Conservation (phyloP, 2,329 filamentous ascomycete species). For the Ophiostoma sp. region DNA sequence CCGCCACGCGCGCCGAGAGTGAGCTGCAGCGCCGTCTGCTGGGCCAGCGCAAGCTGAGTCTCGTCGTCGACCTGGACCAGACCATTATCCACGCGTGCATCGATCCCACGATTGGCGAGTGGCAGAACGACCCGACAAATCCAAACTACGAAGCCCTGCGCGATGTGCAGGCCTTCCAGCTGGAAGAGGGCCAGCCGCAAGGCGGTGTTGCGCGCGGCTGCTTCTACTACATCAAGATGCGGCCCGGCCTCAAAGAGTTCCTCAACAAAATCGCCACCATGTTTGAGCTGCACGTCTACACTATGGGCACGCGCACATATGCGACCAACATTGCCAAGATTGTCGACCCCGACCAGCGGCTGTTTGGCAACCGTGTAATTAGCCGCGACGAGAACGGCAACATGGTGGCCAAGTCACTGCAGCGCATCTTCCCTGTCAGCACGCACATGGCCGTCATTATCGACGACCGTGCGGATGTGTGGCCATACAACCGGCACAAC, state of each 20-base stretch:
- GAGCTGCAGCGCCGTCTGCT: constrained; percentile 80
- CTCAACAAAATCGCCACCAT: constrained; percentile 69
- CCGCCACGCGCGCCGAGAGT: constrained; percentile 77
- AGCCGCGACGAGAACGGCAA: constrained; percentile 96
- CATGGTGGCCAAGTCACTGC: constrained; percentile 82
- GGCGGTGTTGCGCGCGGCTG: constrained; percentile 64
- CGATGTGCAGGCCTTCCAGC: constrained; percentile 81
- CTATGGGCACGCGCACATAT: constrained; percentile 97
- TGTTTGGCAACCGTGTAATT: constrained; percentile 91
- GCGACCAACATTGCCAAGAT: constrained; percentile 87
- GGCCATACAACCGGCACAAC: constrained; percentile 84
- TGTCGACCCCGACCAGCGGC: constrained; percentile 80
- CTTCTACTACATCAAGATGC: constrained; percentile 98
- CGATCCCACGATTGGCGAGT: constrained; percentile 91
- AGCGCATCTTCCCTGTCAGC: constrained; percentile 88
- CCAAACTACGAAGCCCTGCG: constrained; percentile 89
- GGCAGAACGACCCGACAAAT: constrained; percentile 82
- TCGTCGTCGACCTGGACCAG: constrained; percentile 96
- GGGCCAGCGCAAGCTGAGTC: constrained; percentile 73
- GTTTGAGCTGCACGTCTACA: constrained; percentile 97
- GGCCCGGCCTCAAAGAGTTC: constrained; percentile 78
- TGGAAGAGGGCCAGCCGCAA: constrained; percentile 64
- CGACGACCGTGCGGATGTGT: constrained; percentile 93
- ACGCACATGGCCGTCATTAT: constrained; percentile 99
- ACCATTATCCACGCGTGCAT: constrained; percentile 98